Evolutionary conservation across 176 grass and related monocot genomes (phyloP).

Genomic region (Cenchrus purpureus): DNA sequence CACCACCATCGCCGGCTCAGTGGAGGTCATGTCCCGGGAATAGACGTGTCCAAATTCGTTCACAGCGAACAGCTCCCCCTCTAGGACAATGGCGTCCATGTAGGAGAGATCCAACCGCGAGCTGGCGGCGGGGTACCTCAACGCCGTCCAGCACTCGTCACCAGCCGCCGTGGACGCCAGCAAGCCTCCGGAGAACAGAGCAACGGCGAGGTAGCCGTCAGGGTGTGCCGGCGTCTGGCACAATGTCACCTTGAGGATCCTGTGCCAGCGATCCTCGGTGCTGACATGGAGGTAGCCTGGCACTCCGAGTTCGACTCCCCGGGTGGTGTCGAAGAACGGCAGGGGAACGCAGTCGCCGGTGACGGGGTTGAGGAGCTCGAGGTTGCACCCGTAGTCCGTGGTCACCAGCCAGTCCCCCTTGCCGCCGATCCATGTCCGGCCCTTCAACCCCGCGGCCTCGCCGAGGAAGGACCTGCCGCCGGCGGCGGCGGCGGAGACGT

Average conservation of each 20-base stretch:
- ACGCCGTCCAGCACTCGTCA: neutral
- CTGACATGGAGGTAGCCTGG: neutral
- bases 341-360: neutral
- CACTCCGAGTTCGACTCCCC: neutral
- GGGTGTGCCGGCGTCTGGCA: constrained; percentile 7
- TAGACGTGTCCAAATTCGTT: neutral
- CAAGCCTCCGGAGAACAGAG: neutral
- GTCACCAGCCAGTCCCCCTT: constrained; percentile 34
- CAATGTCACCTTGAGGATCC: neutral
- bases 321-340: neutral
- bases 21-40: neutral
- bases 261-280: neutral
- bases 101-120: neutral
- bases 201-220: neutral
- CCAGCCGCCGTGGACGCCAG: constrained; percentile 6
- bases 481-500: neutral
- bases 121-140: neutral
- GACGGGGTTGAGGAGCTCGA: constrained; percentile 6
- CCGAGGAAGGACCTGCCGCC: neutral
- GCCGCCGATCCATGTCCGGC: constrained; percentile 27
- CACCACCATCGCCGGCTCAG: neutral
- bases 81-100: constrained; percentile 13
- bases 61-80: neutral
- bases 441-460: neutral
- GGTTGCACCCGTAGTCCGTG: neutral